Percentiles rank a stretch among this genome's conserved stretches.
Evolutionary conservation across 2,329 filamentous ascomycete genomes (phyloP).

Genomic region (Mycosphaerella arachidis): DNA sequence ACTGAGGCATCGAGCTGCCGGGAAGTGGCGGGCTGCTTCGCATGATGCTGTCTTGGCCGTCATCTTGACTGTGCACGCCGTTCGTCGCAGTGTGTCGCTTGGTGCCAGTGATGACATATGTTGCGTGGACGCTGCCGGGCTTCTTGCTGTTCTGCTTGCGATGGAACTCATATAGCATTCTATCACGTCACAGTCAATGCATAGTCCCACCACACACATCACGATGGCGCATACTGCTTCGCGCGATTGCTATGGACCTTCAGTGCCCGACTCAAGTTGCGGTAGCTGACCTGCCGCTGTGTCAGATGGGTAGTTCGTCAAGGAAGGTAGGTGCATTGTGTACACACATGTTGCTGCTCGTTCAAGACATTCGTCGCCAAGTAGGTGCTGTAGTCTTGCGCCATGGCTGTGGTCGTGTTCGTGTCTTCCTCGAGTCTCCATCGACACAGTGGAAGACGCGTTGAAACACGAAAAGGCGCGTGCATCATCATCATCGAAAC

Average conservation of each 20-base stretch:
- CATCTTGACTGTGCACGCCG: slow-evolving; percentile 35
- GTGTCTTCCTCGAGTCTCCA: not conserved
- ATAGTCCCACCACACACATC: not conserved
- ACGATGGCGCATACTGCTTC: slow-evolving; percentile 64
- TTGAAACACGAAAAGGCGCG: not conserved
- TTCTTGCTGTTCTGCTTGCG: slow-evolving; percentile 70
- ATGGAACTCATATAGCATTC: slow-evolving; percentile 85
- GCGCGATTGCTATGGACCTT: slow-evolving; percentile 81
- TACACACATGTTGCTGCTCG: slow-evolving; percentile 63
- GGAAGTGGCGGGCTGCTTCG: slow-evolving; percentile 63
- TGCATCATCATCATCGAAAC: not conserved
- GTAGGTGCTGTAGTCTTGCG: slow-evolving; percentile 61
- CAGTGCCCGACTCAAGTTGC: slow-evolving; percentile 73
- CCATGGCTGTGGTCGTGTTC: slow-evolving; percentile 29
- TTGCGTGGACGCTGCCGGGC: slow-evolving; percentile 74
- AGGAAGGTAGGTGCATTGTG: not conserved
- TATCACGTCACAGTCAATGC: slow-evolving; percentile 37
- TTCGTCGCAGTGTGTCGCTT: slow-evolving; percentile 45
- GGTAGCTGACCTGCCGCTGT: slow-evolving; percentile 70
- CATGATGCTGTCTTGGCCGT: slow-evolving; percentile 65
- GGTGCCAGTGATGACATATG: slow-evolving; percentile 78
- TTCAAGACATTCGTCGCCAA: slow-evolving; percentile 72
- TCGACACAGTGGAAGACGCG: not conserved
- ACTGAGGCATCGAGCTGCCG: slow-evolving; percentile 55
- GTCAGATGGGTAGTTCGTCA: slow-evolving; percentile 27